phyloP scores from a whole-genome alignment of 2,329 filamentous ascomycete species.

The Hypoxylon sp. region DNA sequence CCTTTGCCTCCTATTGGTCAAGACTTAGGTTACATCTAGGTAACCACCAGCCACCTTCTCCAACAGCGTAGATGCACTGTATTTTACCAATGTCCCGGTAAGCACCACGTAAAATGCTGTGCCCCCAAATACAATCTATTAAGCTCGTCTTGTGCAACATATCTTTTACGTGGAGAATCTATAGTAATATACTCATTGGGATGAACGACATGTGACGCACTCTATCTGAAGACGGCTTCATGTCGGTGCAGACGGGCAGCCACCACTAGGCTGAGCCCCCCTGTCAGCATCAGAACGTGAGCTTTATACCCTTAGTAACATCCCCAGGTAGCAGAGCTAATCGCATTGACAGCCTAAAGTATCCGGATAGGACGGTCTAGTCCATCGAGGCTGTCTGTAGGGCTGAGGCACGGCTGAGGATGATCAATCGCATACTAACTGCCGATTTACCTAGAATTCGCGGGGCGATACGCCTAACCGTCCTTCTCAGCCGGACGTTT shows the following conservation, averaged over 20 bases:
- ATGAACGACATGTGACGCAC: background rate
- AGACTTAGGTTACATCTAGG: background rate
- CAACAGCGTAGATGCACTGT: background rate
- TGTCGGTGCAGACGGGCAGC: background rate
- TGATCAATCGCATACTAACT: background rate
- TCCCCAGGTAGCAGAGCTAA: background rate
- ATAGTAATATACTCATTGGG: background rate
- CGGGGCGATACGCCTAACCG: background rate
- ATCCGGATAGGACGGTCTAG: background rate
- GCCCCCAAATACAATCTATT: background rate
- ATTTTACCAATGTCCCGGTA: background rate
- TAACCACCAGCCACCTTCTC: background rate
- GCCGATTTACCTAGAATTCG: background rate
- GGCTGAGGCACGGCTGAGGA: background rate
- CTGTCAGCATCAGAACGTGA: background rate
- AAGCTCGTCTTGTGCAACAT: background rate
- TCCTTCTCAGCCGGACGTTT: background rate
- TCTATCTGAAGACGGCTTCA: conserved; percentile 1
- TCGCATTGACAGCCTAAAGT: background rate
- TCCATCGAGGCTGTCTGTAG: background rate
- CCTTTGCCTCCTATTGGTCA: background rate
- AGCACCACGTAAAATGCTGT: background rate
- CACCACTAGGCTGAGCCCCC: background rate
- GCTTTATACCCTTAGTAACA: background rate
- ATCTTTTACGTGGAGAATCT: background rate